A percentile compares a stretch with the other conserved stretches of the same genome.
These are phyloP conservation scores for Musa balbisiana DNA, from an alignment of 202 grass and related monocot genomes.

Conservation along the genomic window DNA sequence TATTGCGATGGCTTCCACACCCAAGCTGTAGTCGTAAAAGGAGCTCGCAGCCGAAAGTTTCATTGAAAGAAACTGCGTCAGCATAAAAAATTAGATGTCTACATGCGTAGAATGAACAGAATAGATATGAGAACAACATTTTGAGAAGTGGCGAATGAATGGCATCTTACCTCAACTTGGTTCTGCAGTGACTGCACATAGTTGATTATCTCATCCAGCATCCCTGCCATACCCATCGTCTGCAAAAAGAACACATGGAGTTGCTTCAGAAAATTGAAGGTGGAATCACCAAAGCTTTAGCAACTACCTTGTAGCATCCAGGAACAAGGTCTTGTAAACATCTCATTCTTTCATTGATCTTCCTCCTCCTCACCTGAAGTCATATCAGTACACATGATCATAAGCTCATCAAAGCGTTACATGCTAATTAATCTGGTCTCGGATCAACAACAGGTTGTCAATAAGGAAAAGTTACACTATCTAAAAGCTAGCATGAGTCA, in stretches of 20 bases:
- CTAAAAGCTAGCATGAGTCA: no score
- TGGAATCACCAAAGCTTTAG: background rate
- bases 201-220: constrained; percentile 24
- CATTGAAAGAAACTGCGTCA: constrained; percentile 25
- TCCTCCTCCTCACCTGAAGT: constrained; percentile 21
- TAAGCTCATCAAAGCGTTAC: background rate
- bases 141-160: background rate
- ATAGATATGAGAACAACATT: background rate
- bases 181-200: constrained; percentile 25
- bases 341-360: constrained; percentile 25
- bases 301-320: constrained; percentile 22
- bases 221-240: constrained; percentile 21
- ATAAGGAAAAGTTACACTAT: background rate
- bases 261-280: background rate
- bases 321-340: constrained; percentile 19
- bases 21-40: constrained; percentile 7
- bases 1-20: background rate
- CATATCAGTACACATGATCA: background rate
- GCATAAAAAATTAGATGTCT: background rate
- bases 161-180: constrained; percentile 22
- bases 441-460: no score
- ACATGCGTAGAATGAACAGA: background rate
- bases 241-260: background rate
- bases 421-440: background rate
- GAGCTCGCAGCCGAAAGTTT: constrained; percentile 9